Percentiles rank a stretch among this genome's conserved stretches.
Conservation (phyloP, 2,329 filamentous ascomycete genomes). For the Cytospora paraplurivora region DNA sequence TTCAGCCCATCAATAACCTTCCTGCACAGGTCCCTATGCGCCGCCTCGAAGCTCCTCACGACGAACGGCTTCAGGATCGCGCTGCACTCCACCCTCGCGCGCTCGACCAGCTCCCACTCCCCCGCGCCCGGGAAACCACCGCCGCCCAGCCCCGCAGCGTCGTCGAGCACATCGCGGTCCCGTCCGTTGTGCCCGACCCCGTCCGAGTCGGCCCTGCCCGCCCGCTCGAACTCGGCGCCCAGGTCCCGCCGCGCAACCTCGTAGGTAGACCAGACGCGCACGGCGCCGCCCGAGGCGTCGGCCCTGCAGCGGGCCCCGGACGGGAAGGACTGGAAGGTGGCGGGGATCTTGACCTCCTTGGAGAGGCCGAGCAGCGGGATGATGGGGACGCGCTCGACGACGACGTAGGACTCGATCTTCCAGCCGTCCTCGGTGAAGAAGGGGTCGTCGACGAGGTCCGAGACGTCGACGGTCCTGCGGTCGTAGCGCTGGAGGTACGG, state of each 20-base stretch:
- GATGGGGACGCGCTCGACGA: constrained; percentile 42
- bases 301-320: constrained; percentile 47
- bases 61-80: constrained; percentile 41
- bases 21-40: constrained; percentile 39
- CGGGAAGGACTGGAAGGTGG: constrained; percentile 47
- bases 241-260: constrained; percentile 34
- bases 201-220: constrained; percentile 30
- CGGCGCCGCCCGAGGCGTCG: constrained; percentile 44
- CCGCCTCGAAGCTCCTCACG: constrained; percentile 35
- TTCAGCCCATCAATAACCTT: constrained; percentile 35
- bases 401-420: constrained; percentile 32
- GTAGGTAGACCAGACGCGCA: constrained; percentile 46
- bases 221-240: constrained; percentile 19
- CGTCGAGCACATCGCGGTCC: constrained; percentile 10
- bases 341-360: constrained; percentile 46
- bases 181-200: neutral
- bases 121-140: constrained; percentile 19
- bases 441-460: constrained; percentile 27
- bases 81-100: constrained; percentile 39
- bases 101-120: constrained; percentile 41
- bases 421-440: constrained; percentile 29
- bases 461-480: constrained; percentile 20
- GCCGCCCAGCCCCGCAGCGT: constrained; percentile 1
- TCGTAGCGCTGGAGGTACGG: constrained; percentile 26
- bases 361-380: constrained; percentile 40